These are phyloP conservation scores for Abrus pulchellus DNA, from an alignment of 306 rosid genomes.

Conservation along the genomic window DNA sequence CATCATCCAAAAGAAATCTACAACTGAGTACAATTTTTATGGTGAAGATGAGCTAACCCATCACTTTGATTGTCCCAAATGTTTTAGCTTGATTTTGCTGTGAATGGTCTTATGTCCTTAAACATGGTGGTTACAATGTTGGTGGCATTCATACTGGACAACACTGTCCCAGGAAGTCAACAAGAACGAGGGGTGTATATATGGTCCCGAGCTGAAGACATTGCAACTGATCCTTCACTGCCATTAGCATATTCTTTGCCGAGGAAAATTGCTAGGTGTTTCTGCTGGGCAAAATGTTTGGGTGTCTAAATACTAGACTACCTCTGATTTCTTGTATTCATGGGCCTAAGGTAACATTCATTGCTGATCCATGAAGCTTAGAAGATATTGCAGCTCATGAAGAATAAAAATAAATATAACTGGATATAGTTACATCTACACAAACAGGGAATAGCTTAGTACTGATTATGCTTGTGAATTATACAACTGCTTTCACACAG, in stretches of 20 bases:
- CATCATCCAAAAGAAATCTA: neutral
- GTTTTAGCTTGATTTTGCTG: slow-evolving; percentile 77
- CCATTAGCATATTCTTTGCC: slow-evolving; percentile 71
- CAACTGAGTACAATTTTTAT: neutral
- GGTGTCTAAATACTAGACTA: slow-evolving; percentile 48
- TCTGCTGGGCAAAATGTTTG: slow-evolving; percentile 58
- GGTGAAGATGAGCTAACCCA: slow-evolving; percentile 40
- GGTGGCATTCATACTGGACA: slow-evolving; percentile 71
- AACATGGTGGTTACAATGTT: slow-evolving; percentile 85
- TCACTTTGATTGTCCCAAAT: slow-evolving; percentile 17
- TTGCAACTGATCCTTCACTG: slow-evolving; percentile 61
- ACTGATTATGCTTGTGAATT: slow-evolving; percentile 40
- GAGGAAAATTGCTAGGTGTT: slow-evolving; percentile 52
- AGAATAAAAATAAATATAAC: slow-evolving; percentile 9
- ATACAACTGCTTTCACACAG: slow-evolving; percentile 6
- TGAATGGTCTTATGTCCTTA: slow-evolving; percentile 77
- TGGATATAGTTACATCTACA: slow-evolving; percentile 18
- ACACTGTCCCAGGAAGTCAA: slow-evolving; percentile 79
- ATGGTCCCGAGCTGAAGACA: slow-evolving; percentile 70
- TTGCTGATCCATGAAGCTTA: neutral
- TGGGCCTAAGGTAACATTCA: slow-evolving; percentile 11
- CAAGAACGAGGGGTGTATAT: slow-evolving; percentile 78
- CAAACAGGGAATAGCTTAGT: slow-evolving; percentile 40
- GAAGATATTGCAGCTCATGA: slow-evolving; percentile 35
- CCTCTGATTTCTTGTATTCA: slow-evolving; percentile 6